These are phyloP conservation scores for Acanthochlamys bracteata DNA, from an alignment of 106 monocot species.

Conservation along the genomic window DNA sequence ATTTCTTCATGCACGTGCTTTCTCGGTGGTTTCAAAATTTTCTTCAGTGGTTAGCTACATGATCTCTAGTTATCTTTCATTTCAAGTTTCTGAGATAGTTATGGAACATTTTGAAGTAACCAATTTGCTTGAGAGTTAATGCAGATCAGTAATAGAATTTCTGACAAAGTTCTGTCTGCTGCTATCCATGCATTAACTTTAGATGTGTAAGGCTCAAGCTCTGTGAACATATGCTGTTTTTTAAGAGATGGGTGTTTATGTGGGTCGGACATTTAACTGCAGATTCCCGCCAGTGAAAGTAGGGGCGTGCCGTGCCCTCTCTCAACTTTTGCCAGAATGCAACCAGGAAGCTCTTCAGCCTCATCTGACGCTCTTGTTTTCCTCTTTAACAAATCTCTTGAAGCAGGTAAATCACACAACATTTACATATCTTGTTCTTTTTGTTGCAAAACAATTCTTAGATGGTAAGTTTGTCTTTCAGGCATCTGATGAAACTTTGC, in stretches of 20 bases:
- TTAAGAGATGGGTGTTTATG: too few relatives aligned
- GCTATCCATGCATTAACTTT: conserved; percentile 60
- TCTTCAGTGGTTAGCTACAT: conserved; percentile 47
- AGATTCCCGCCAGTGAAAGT: conserved; percentile 85
- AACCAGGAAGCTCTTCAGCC: conserved; percentile 35
- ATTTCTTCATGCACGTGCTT: conserved; percentile 84
- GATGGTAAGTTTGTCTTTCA: conserved; percentile 13
- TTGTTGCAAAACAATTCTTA: neutral
- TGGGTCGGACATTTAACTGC: conserved; percentile 8
- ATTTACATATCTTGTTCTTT: neutral
- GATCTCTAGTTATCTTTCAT: neutral
- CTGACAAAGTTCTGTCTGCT: conserved; percentile 52
- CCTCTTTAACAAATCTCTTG: conserved; percentile 69
- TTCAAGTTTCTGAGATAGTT: neutral
- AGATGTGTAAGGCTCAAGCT: conserved; percentile 60
- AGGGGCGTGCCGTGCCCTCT: conserved; percentile 77
- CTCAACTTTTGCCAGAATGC: conserved; percentile 54
- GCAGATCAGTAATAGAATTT: conserved; percentile 51
- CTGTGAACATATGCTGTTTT: neutral
- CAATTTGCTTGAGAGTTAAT: conserved; percentile 7
- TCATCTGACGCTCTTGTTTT: conserved; percentile 57
- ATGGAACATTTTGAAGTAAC: neutral
- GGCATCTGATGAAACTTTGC: conserved; percentile 95
- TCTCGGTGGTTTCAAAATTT: conserved; percentile 64
- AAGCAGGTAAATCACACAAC: conserved; percentile 57